Base-by-base conservation (phyloP, 1,284 basidiomycete genomes). In the Hymenochaete sp. region DNA sequence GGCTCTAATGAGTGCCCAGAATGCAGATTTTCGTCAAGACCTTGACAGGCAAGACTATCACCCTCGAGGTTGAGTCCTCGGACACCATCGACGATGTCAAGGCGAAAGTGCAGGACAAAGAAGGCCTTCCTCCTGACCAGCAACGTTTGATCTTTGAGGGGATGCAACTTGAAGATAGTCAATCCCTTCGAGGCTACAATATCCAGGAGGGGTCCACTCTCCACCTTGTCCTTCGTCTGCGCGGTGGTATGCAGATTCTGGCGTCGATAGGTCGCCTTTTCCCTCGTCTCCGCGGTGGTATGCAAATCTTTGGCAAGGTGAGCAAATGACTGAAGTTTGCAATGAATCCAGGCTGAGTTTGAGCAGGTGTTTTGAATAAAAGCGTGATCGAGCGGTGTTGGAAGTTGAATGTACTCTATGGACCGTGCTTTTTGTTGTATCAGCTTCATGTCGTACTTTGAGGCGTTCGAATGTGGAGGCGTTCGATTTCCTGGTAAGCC, bases 201-300 rank as follows among this genome's bases (percentile, higher is more conserved):
- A 74, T 75, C 56, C 73, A 75, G 61, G 75, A 75, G 66, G 73
- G 75, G 65, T 69, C 67, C 29, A 76, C 73, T 29, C 66, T 76
- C 42, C 73, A 76, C 62, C 59, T 75, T 25, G 74, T 77, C 51
- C 68, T 77, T 58, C 69, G 73, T 56, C 75, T 75, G 58, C 77
- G 88, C 64, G 88, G 88, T 59, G 80, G 79, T n/a, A n/a, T n/a
- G n/a, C n/a, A n/a, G n/a, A n/a, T n/a, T n/a, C n/a, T n/a, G n/a
- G n/a, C n/a, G n/a, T n/a, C n/a, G n/a, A n/a, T n/a, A n/a, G n/a
- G n/a, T n/a, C n/a, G n/a, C n/a, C n/a, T n/a, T n/a, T n/a, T n/a
- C n/a, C n/a, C n/a, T n/a, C n/a, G n/a, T n/a, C 67, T 77, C 53
- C 69, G 74, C 57, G 74, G 73, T 62, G 73, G 74, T 62, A 74